A percentile compares a stretch with the other conserved stretches of the same genome.
These are phyloP conservation scores for Teunomyces pallodes DNA, from an alignment of 805 yeast species.

Conservation along the genomic window DNA sequence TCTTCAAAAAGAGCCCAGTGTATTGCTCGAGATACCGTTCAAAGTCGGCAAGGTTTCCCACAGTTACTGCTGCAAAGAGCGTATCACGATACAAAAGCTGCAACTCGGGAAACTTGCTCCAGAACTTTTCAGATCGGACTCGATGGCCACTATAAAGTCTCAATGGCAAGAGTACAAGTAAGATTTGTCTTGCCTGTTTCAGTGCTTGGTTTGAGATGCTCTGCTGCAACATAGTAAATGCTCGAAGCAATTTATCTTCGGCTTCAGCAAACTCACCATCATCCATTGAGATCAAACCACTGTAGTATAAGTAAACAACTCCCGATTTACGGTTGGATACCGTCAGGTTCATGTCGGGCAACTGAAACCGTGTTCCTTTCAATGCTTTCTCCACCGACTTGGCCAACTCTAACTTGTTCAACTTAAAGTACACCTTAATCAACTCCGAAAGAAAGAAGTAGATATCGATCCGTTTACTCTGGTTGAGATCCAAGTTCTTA, in stretches of 20 bases:
- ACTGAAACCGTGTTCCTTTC: slow-evolving; percentile 46
- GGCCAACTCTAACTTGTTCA: slow-evolving; percentile 69
- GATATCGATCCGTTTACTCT: slow-evolving; percentile 60
- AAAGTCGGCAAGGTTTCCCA: slow-evolving; percentile 57
- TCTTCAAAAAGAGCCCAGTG: slow-evolving; percentile 51
- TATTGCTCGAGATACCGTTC: slow-evolving; percentile 43
- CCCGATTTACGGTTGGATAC: slow-evolving; percentile 47
- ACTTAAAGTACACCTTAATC: slow-evolving; percentile 64
- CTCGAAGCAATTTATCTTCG: slow-evolving; percentile 49
- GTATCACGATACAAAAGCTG: slow-evolving; percentile 40
- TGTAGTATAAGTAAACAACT: slow-evolving; percentile 64
- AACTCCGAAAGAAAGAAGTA: slow-evolving; percentile 70
- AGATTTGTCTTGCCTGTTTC: slow-evolving; percentile 44
- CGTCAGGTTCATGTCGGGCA: slow-evolving; percentile 48
- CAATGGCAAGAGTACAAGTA: slow-evolving; percentile 63
- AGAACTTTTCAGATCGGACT: slow-evolving; percentile 22
- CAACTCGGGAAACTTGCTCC: slow-evolving; percentile 43
- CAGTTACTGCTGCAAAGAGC: slow-evolving; percentile 46
- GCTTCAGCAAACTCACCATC: slow-evolving; percentile 58
- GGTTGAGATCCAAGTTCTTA: slow-evolving; percentile 49
- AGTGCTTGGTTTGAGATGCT: slow-evolving; percentile 18
- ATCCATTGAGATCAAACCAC: slow-evolving; percentile 64
- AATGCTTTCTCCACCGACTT: slow-evolving; percentile 71
- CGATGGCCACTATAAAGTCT: slow-evolving; percentile 54
- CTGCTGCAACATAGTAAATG: slow-evolving; percentile 34